Base-by-base conservation (phyloP, 2,329 filamentous ascomycete genomes). In the Beauveria caledonica region DNA sequence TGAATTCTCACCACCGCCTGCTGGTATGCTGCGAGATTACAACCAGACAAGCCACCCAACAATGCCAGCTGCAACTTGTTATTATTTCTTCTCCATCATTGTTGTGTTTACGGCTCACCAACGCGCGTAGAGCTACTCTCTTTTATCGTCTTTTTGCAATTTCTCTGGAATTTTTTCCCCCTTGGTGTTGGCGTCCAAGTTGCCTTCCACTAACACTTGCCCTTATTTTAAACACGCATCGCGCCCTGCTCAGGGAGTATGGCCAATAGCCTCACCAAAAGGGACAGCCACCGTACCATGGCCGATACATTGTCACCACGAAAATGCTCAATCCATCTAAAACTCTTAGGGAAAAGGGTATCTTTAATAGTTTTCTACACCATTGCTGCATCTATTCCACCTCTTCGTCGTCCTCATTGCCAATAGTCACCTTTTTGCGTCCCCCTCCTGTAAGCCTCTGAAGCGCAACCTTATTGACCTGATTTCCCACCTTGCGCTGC, bases 401-500 rank as follows among this genome's bases (percentile, higher is more conserved):
- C 66, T 84, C 83, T 66, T 85, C 85, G 67, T 85, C 85, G 67
- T 83, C 81, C 63, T 90, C 83, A 70, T 89, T 86, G 73, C 79
- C 88, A 77, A 96, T 87, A 77, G 87, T 92, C 78, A 97, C 92
- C 80, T 90, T 96, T 76, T 88, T 92, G 70, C 92, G 85, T 68
- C 89, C 89, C 70, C 84, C 84, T 68, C 88, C 89, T 64, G 89
- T 93, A 70, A 97, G 86, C 73, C 91, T 87, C 76, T 96, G 91
- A 70, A 96, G 79, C 68, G 90, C 89, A 69, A 97, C 88, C 77
- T 92, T 94, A 77, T 95, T 90, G 73, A 89, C 85, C 77, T 97
- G 93, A 63, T 87, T 86, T 63, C 90, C 90, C 70, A 95, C 88
- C 82, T 97, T 99, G 81, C 90, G 89, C 77, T 96, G 90, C 88